Conservation (phyloP, 2,329 filamentous ascomycete species). For the Gnomoniopsis smithogilvyi region DNA sequence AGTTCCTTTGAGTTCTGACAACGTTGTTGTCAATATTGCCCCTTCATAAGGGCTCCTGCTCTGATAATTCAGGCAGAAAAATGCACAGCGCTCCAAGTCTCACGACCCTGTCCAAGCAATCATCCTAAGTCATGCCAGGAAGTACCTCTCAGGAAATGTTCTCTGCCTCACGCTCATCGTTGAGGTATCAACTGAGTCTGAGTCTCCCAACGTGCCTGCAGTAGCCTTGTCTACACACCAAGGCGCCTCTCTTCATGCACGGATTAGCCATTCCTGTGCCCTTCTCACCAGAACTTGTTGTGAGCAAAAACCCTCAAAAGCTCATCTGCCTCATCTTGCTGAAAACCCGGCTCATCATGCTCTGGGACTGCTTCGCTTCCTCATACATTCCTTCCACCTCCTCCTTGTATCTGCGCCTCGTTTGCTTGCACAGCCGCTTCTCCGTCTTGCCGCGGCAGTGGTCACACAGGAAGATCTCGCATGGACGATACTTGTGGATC, state of each 20-base stretch:
- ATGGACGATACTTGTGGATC: conserved; percentile 11
- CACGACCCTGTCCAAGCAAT: background rate
- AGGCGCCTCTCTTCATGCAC: too few species aligned
- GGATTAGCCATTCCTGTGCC: too few species aligned
- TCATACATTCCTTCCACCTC: background rate
- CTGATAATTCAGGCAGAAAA: background rate
- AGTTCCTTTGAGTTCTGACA: conserved; percentile 23
- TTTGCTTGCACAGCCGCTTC: background rate
- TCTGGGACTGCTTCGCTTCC: background rate
- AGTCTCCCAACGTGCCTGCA: too few species aligned
- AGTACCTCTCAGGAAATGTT: too few species aligned
- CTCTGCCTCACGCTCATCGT: too few species aligned
- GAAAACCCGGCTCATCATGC: background rate
- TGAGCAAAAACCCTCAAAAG: too few species aligned
- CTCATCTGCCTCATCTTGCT: background rate
- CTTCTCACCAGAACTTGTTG: too few species aligned
- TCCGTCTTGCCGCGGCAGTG: conserved; percentile 3
- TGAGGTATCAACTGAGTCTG: too few species aligned
- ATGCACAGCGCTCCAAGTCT: background rate
- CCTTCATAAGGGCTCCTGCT: conserved; percentile 2
- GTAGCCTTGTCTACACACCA: too few species aligned
- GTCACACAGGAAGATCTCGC: conserved; percentile 4
- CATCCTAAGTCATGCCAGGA: too few species aligned
- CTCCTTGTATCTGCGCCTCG: background rate
- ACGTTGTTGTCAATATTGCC: conserved; percentile 18